These are phyloP conservation scores for Chytriomyces hyalinus DNA, from an alignment of 192 early-diverging fungal species.

Conservation along the genomic window DNA sequence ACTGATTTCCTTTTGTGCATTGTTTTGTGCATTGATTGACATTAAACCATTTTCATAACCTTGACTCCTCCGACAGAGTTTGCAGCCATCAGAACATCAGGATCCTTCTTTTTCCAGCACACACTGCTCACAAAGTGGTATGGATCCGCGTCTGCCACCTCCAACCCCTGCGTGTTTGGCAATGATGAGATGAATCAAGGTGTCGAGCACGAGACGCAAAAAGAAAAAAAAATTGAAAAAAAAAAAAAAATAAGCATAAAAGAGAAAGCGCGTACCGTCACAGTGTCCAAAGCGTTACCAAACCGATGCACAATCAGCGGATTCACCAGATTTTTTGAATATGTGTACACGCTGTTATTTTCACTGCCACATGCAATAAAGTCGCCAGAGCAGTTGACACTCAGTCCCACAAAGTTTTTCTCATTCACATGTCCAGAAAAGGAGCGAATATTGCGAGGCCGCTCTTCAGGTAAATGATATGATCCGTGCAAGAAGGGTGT, in stretches of 20 bases:
- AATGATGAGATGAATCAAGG: background rate
- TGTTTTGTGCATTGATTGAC: too few relatives aligned
- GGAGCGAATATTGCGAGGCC: slow-evolving; percentile 63
- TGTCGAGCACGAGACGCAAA: background rate
- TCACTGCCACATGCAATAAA: slow-evolving; percentile 95
- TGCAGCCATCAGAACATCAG: slow-evolving; percentile 79
- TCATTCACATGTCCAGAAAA: slow-evolving; percentile 90
- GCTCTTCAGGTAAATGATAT: background rate
- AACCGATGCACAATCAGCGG: slow-evolving; percentile 81
- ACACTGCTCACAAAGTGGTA: slow-evolving; percentile 88
- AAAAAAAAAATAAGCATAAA: slow-evolving; percentile 38
- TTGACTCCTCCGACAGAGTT: slow-evolving; percentile 92
- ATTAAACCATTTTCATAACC: slow-evolving; percentile 68
- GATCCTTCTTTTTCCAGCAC: slow-evolving; percentile 81
- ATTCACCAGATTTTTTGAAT: slow-evolving; percentile 73
- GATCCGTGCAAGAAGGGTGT: background rate
- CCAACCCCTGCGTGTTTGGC: slow-evolving; percentile 52
- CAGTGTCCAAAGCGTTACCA: slow-evolving; percentile 67
- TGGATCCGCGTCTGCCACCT: slow-evolving; percentile 62
- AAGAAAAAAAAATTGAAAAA: slow-evolving; percentile 1
- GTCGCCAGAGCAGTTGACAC: slow-evolving; percentile 67
- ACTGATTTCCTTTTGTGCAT: too few relatives aligned
- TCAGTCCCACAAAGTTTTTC: slow-evolving; percentile 97
- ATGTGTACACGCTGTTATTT: slow-evolving; percentile 86
- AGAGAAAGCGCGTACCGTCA: slow-evolving; percentile 63